Conservation (phyloP, 768 basidiomycete genomes). For the Paxillus rubicundulus region DNA sequence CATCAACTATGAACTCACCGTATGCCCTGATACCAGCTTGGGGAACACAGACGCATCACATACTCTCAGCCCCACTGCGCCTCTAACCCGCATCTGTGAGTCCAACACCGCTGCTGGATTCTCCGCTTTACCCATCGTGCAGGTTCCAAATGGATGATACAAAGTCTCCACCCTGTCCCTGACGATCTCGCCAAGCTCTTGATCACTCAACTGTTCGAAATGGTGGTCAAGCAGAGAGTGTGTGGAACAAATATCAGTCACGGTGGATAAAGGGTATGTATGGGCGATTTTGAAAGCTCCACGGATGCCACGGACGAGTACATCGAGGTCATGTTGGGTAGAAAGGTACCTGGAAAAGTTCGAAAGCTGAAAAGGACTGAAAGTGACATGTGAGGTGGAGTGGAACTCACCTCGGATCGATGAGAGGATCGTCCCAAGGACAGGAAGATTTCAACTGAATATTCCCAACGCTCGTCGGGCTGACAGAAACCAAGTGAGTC, state of each 20-base stretch:
- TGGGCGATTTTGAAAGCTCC: constrained; percentile 37
- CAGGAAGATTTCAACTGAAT: constrained; percentile 40
- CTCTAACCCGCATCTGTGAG: constrained; percentile 41
- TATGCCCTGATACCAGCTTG: constrained; percentile 43
- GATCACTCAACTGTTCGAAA: constrained; percentile 31
- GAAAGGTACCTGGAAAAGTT: constrained; percentile 38
- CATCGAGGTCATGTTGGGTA: constrained; percentile 39
- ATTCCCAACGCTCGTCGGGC: constrained; percentile 45
- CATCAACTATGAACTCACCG: constrained; percentile 31
- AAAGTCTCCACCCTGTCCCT: constrained; percentile 37
- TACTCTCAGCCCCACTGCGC: constrained; percentile 40
- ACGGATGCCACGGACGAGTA: constrained; percentile 41
- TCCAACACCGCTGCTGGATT: constrained; percentile 43
- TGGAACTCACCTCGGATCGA: constrained; percentile 41
- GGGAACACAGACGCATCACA: constrained; percentile 49
- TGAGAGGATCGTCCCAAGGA: constrained; percentile 40
- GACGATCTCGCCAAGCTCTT: constrained; percentile 35
- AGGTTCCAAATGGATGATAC: constrained; percentile 44
- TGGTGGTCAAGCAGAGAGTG: constrained; percentile 38
- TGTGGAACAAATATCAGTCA: constrained; percentile 32
- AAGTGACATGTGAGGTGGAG: constrained; percentile 15
- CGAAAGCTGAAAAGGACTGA: background rate
- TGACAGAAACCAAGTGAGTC: constrained; percentile 6
- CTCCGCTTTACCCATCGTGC: constrained; percentile 39
- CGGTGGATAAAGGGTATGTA: constrained; percentile 36